Conservation (phyloP, 805 yeast species). For the Dipodascopsis uninucleata region DNA sequence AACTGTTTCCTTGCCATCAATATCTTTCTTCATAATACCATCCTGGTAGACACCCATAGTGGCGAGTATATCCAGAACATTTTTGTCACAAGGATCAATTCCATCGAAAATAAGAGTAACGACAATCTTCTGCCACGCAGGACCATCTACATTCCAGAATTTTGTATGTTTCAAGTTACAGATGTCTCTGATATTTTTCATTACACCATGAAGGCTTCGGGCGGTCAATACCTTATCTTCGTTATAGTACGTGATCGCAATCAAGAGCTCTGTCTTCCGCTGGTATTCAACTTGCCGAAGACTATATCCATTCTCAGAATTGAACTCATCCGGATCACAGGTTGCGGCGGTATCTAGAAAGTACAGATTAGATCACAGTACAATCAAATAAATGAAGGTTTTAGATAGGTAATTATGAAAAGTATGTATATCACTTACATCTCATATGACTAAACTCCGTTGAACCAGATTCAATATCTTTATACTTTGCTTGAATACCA, state of each 20-base stretch:
- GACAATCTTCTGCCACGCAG: slow-evolving; percentile 62
- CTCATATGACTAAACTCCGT: slow-evolving; percentile 58
- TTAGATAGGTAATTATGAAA: no score
- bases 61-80: slow-evolving; percentile 60
- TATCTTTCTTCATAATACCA: slow-evolving; percentile 57
- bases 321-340: slow-evolving; percentile 64
- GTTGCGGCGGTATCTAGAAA: slow-evolving; percentile 51
- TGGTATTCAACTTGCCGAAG: slow-evolving; percentile 56
- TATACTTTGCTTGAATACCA: slow-evolving; percentile 37
- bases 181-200: slow-evolving; percentile 60
- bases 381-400: background rate
- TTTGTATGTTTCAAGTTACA: slow-evolving; percentile 46
- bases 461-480: slow-evolving; percentile 38
- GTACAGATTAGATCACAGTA: background rate
- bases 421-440: slow-evolving; percentile 39
- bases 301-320: slow-evolving; percentile 49
- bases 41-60: slow-evolving; percentile 65
- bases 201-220: slow-evolving; percentile 56
- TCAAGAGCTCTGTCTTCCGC: slow-evolving; percentile 57
- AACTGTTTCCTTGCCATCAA: slow-evolving; percentile 57
- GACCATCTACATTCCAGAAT: slow-evolving; percentile 49
- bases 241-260: slow-evolving; percentile 63
- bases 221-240: slow-evolving; percentile 62
- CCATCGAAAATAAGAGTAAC: slow-evolving; percentile 65
- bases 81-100: slow-evolving; percentile 59